These are phyloP conservation scores for Chenopodium suecicum DNA, from an alignment of 148 eudicot genomes.

Conservation along the genomic window DNA sequence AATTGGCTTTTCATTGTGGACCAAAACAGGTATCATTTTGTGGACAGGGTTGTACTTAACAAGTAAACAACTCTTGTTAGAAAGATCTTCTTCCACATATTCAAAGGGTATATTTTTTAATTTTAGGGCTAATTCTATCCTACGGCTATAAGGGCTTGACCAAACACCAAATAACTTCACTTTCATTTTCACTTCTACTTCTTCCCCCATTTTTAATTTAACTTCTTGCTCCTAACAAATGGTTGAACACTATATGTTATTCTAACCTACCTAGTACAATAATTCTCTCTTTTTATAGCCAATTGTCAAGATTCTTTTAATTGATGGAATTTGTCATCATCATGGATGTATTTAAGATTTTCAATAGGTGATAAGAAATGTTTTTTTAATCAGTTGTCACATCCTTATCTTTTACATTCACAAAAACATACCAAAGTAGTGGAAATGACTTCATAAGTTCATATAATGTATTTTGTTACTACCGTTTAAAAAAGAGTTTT, in stretches of 20 bases:
- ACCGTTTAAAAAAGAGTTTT: too few relatives aligned
- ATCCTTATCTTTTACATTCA: neutral
- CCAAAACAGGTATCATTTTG: slow-evolving; percentile 47
- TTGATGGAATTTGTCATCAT: neutral
- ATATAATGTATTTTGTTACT: too few relatives aligned
- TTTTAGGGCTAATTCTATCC: slow-evolving; percentile 37
- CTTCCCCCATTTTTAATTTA: slow-evolving; percentile 18
- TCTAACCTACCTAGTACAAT: neutral
- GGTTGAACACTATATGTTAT: too few relatives aligned
- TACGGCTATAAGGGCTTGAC: slow-evolving; percentile 33
- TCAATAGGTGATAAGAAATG: neutral
- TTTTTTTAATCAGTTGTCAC: neutral
- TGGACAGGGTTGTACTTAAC: slow-evolving; percentile 37
- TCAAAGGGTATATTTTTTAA: slow-evolving; percentile 32
- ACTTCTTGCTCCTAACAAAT: neutral
- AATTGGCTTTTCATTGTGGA: slow-evolving; percentile 44
- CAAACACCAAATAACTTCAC: slow-evolving; percentile 32
- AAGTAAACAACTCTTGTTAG: slow-evolving; percentile 31
- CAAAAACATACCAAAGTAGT: too few relatives aligned
- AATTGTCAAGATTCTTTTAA: neutral
- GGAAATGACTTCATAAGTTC: too few relatives aligned
- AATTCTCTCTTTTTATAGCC: neutral
- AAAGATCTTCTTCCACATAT: slow-evolving; percentile 29
- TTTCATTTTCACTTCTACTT: neutral
- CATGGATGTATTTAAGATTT: neutral